Percentiles rank a stretch among this genome's conserved stretches.
phyloP scores from a whole-genome alignment of 2,329 filamentous ascomycete species.

The Xylaria digitata region DNA sequence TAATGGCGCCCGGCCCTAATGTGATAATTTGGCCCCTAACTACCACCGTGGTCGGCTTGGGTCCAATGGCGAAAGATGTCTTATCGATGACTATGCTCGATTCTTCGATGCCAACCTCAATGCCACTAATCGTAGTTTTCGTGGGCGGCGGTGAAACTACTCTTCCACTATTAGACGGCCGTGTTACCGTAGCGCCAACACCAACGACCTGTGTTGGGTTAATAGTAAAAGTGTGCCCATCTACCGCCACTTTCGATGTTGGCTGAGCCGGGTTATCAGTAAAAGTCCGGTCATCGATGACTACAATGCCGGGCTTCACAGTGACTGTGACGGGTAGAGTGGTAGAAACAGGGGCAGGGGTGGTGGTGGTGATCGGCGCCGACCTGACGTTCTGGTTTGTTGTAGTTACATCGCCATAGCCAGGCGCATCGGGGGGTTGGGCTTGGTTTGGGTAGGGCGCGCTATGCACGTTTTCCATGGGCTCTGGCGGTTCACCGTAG shows the following conservation, averaged over 20 bases:
- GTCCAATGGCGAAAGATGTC: slow-evolving; percentile 56
- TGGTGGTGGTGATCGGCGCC: slow-evolving; percentile 24
- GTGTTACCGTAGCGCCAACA: slow-evolving; percentile 57
- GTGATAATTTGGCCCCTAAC: slow-evolving; percentile 45
- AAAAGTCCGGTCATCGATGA: slow-evolving; percentile 61
- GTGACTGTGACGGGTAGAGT: slow-evolving; percentile 54
- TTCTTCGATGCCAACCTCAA: slow-evolving; percentile 57
- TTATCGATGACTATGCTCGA: slow-evolving; percentile 57
- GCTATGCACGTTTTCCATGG: slow-evolving; percentile 30
- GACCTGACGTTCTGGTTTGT: slow-evolving; percentile 37
- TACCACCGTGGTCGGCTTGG: slow-evolving; percentile 52
- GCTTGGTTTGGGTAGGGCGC: slow-evolving; percentile 30
- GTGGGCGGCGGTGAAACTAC: slow-evolving; percentile 52
- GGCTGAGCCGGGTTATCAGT: slow-evolving; percentile 52
- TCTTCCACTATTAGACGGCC: slow-evolving; percentile 53
- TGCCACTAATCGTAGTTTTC: slow-evolving; percentile 53
- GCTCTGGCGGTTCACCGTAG: slow-evolving; percentile 51
- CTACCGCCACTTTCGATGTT: slow-evolving; percentile 56
- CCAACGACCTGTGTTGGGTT: slow-evolving; percentile 59
- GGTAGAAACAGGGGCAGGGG: slow-evolving; percentile 38
- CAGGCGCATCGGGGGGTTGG: slow-evolving; percentile 35
- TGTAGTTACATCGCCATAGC: slow-evolving; percentile 42
- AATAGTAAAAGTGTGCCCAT: slow-evolving; percentile 60
- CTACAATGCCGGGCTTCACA: slow-evolving; percentile 58
- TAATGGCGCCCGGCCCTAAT: slow-evolving; percentile 49